These are phyloP conservation scores for Veloporphyrellus conicus DNA, from an alignment of 1,284 basidiomycete genomes.

Conservation along the genomic window DNA sequence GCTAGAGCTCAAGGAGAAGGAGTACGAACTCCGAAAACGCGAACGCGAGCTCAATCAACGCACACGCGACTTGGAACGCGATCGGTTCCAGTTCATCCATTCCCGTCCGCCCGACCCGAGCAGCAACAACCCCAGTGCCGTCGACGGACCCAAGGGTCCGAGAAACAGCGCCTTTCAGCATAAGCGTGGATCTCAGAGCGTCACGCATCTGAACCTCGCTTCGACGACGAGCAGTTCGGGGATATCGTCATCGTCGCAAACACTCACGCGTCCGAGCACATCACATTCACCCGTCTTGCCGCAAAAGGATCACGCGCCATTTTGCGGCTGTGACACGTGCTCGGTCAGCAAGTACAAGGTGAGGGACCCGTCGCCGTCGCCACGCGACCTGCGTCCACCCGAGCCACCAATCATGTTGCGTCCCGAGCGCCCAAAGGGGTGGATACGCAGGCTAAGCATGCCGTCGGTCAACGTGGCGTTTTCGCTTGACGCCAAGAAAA, in stretches of 20 bases:
- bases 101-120: conserved; percentile 24
- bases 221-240: conserved; percentile 24
- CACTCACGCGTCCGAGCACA: conserved; percentile 17
- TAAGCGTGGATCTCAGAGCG: conserved; percentile 42
- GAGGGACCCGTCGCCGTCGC: conserved; percentile 29
- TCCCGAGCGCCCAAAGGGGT: conserved; percentile 60
- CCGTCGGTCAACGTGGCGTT: conserved; percentile 58
- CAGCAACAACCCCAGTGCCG: no score
- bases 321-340: conserved; percentile 59
- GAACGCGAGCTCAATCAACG: conserved; percentile 58
- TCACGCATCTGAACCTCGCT: conserved; percentile 43
- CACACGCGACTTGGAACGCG: conserved; percentile 51
- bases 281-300: conserved; percentile 25
- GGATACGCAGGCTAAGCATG: conserved; percentile 75
- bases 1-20: conserved; percentile 50
- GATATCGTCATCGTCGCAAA: conserved; percentile 1
- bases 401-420: conserved; percentile 42
- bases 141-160: conserved; percentile 28
- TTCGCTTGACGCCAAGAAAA: conserved; percentile 46
- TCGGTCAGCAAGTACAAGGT: conserved; percentile 49
- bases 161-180: conserved; percentile 24
- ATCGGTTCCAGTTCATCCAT: conserved; percentile 41
- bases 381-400: conserved; percentile 40
- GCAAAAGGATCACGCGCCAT: conserved; percentile 47
- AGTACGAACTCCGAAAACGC: conserved; percentile 49